Conservation (phyloP, 2,329 filamentous ascomycete species). For the Clonostachys rosea region DNA sequence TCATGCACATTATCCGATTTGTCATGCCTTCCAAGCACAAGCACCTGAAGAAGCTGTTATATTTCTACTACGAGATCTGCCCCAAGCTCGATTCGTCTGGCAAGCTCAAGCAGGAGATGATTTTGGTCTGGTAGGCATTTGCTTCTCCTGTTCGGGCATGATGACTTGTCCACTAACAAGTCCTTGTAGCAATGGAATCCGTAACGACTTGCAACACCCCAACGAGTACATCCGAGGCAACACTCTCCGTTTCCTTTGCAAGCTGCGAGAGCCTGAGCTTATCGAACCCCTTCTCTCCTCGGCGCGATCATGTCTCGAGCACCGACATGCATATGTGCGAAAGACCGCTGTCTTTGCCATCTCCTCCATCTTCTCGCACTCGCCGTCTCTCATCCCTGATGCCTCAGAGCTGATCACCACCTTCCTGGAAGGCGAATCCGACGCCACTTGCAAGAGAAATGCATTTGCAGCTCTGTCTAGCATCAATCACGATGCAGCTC, state of each 20-base stretch:
- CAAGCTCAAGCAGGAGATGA: slow-evolving; percentile 99
- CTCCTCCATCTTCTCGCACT: slow-evolving; percentile 87
- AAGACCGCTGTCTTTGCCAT: slow-evolving; percentile 98
- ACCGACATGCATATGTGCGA: slow-evolving; percentile 94
- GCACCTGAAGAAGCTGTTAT: slow-evolving; percentile 92
- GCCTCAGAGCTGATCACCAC: slow-evolving; percentile 85
- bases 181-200: slow-evolving; percentile 79
- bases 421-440: slow-evolving; percentile 87
- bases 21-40: slow-evolving; percentile 99
- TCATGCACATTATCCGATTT: slow-evolving; percentile 99
- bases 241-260: slow-evolving; percentile 95
- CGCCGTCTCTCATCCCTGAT: slow-evolving; percentile 88
- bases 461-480: slow-evolving; percentile 87
- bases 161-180: background rate
- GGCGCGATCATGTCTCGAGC: slow-evolving; percentile 86
- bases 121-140: slow-evolving; percentile 77
- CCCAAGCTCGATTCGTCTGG: slow-evolving; percentile 88
- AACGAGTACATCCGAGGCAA: slow-evolving; percentile 99
- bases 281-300: slow-evolving; percentile 94
- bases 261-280: slow-evolving; percentile 90
- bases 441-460: slow-evolving; percentile 96
- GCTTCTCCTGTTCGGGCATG: background rate
- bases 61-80: slow-evolving; percentile 99
- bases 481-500: slow-evolving; percentile 89
- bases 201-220: slow-evolving; percentile 93